Evolutionary conservation across 2,329 filamentous ascomycete genomes (phyloP).

Genomic region (Colletotrichum cereale): DNA sequence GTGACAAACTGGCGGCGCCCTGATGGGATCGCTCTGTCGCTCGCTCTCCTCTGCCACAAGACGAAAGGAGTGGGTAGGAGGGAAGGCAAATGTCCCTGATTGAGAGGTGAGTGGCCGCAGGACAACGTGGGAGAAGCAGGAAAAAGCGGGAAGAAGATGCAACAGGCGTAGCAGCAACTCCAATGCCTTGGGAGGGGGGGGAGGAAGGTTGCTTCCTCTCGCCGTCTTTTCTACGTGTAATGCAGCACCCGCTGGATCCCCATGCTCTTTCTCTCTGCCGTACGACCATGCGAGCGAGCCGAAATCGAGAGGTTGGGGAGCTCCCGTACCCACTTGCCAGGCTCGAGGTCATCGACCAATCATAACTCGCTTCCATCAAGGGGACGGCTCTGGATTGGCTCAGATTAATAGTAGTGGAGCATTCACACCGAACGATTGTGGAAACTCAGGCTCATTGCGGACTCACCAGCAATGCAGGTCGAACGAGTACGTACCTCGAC

Average conservation of each 20-base stretch:
- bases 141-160: constrained; percentile 35
- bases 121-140: constrained; percentile 9
- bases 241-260: constrained; percentile 22
- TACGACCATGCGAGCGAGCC: constrained; percentile 27
- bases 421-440: neutral
- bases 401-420: neutral
- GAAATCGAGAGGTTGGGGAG: constrained; percentile 53
- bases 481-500: neutral
- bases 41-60: neutral
- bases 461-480: neutral
- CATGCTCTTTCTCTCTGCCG: constrained; percentile 22
- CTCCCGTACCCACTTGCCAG: constrained; percentile 37
- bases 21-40: constrained; percentile 1
- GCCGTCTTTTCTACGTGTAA: constrained; percentile 26
- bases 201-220: constrained; percentile 7
- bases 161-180: constrained; percentile 25
- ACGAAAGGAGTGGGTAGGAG: constrained; percentile 11
- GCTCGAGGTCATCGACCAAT: constrained; percentile 33
- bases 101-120: constrained; percentile 18
- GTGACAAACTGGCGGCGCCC: constrained; percentile 12
- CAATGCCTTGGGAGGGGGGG: constrained; percentile 22
- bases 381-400: constrained; percentile 31
- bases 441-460: neutral
- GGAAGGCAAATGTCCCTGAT: constrained; percentile 24
- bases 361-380: neutral